Evolutionary conservation across 2,329 filamentous ascomycete genomes (phyloP).

Genomic region (Pyrenophora teres): DNA sequence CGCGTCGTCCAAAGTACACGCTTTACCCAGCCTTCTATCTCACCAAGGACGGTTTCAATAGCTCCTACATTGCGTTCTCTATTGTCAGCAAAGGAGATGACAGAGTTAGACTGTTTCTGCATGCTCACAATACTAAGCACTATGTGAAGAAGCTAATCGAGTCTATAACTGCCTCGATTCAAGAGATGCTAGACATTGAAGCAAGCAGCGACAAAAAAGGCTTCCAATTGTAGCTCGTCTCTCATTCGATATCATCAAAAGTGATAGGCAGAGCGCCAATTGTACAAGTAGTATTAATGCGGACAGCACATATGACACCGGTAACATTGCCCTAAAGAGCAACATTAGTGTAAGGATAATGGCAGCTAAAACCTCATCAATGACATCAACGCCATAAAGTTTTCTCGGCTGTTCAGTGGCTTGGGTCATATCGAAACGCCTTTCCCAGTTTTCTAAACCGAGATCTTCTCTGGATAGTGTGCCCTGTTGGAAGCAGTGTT

Average conservation of each 20-base stretch:
- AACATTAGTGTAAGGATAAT: background rate
- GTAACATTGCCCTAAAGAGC: background rate
- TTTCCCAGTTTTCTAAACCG: background rate
- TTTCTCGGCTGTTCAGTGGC: background rate
- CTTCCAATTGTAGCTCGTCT: background rate
- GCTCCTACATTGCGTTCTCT: conserved; percentile 3
- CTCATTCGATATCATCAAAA: background rate
- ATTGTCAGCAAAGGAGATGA: conserved; percentile 9
- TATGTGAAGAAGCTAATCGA: conserved; percentile 40
- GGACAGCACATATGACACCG: too few relatives aligned
- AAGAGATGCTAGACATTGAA: conserved; percentile 33
- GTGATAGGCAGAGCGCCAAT: background rate
- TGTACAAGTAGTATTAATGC: background rate
- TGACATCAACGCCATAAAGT: background rate
- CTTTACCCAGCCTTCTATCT: conserved; percentile 40
- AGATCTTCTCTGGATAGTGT: too few relatives aligned
- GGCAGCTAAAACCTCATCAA: background rate
- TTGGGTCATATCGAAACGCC: background rate
- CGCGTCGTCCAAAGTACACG: background rate
- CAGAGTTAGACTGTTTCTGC: conserved; percentile 4
- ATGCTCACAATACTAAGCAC: conserved; percentile 56
- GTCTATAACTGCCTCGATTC: conserved; percentile 30
- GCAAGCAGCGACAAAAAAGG: background rate
- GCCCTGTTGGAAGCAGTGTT: too few relatives aligned
- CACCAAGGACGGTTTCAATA: background rate